Conservation (phyloP, 2,329 filamentous ascomycete genomes). For the Cladophialophora yegresii region DNA sequence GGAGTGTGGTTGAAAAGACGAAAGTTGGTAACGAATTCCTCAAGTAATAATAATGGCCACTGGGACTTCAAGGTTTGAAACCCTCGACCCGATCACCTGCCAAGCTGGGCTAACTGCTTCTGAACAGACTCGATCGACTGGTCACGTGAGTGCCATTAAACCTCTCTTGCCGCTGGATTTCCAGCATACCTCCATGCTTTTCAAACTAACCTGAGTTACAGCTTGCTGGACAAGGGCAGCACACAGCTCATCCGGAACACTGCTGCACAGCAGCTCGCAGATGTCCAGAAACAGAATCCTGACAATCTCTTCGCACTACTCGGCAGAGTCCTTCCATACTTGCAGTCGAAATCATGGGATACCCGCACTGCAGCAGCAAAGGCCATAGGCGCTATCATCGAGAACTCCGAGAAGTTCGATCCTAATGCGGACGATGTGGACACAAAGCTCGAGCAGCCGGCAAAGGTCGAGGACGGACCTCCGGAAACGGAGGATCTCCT, state of each 20-base stretch:
- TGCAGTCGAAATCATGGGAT: constrained; percentile 95
- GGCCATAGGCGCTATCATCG: constrained; percentile 89
- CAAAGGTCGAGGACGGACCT: constrained; percentile 48
- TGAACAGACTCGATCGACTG: constrained; percentile 73
- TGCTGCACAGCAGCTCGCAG: constrained; percentile 91
- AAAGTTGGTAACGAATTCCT: neutral
- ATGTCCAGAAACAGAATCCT: constrained; percentile 96
- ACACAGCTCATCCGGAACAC: constrained; percentile 95
- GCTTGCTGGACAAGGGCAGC: constrained; percentile 94
- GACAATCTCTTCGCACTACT: constrained; percentile 96
- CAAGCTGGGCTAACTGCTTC: constrained; percentile 27
- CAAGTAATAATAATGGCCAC: constrained; percentile 28
- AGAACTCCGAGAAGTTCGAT: constrained; percentile 83
- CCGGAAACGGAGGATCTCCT: constrained; percentile 63
- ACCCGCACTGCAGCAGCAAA: constrained; percentile 90
- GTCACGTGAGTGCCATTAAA: constrained; percentile 69
- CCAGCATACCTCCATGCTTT: neutral
- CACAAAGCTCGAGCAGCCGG: constrained; percentile 52
- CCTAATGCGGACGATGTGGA: constrained; percentile 74
- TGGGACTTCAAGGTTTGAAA: constrained; percentile 33
- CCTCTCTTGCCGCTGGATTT: neutral
- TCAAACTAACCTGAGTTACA: constrained; percentile 45
- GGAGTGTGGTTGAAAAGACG: constrained; percentile 17
- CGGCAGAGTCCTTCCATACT: constrained; percentile 89
- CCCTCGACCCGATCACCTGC: constrained; percentile 12